Percentiles rank a stretch among this genome's conserved stretches.
These are phyloP conservation scores for Nitzschia sp. DNA, from an alignment of 108 stramenopile genomes.

Conservation along the genomic window DNA sequence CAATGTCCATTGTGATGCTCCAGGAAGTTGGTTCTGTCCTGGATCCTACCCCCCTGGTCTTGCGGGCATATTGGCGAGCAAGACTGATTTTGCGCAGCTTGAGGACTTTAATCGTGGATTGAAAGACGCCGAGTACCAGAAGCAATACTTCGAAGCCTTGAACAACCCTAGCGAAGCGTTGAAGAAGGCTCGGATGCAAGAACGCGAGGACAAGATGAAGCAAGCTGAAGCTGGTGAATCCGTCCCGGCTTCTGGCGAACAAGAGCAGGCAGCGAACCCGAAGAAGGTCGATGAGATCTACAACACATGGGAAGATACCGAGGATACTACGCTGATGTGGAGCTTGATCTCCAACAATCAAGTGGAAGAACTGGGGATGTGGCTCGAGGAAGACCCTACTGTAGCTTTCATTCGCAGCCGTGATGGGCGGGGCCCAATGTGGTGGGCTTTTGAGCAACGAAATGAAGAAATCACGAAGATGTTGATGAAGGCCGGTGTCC, in stretches of 20 bases:
- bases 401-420: conserved; percentile 77
- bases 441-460: conserved; percentile 88
- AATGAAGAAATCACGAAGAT: conserved; percentile 79
- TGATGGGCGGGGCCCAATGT: conserved; percentile 91
- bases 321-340: conserved; percentile 88
- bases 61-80: conserved; percentile 57
- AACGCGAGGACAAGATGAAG: conserved; percentile 32
- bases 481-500: conserved; percentile 80
- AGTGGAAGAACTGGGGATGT: conserved; percentile 61
- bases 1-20: conserved; percentile 79
- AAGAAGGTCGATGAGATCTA: conserved; percentile 63
- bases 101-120: conserved; percentile 91
- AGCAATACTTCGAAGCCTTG: conserved; percentile 85
- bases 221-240: conserved; percentile 31
- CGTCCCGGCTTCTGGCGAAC: conserved; percentile 9
- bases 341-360: conserved; percentile 59
- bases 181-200: conserved; percentile 42
- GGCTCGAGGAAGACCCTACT: conserved; percentile 74
- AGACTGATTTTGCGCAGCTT: conserved; percentile 90
- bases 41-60: conserved; percentile 90
- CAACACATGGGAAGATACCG: conserved; percentile 84
- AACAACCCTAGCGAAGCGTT: conserved; percentile 65
- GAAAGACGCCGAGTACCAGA: conserved; percentile 81
- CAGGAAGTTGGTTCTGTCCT: conserved; percentile 89
- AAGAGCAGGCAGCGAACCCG: conserved; percentile 14